Conservation (phyloP, 441 rosid genomes). For the Melianthus villosus region DNA sequence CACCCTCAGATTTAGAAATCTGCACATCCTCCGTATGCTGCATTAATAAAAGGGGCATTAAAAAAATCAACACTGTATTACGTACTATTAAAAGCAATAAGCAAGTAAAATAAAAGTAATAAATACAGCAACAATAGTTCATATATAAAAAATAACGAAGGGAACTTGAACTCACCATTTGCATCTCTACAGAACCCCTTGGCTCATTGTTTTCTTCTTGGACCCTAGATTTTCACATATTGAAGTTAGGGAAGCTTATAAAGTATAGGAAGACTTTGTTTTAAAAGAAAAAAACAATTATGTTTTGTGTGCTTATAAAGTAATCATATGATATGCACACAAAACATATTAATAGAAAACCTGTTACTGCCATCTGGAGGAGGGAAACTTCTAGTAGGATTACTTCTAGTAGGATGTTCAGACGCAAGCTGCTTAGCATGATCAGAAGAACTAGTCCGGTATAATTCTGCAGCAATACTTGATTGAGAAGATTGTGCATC, state of each 20-base stretch:
- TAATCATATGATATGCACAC: no score
- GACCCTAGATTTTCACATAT: slow-evolving; percentile 18
- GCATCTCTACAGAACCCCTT: slow-evolving; percentile 19
- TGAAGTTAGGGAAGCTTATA: neutral
- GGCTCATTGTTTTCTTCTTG: slow-evolving; percentile 18
- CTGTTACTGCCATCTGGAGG: slow-evolving; percentile 36
- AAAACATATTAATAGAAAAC: slow-evolving; percentile 13
- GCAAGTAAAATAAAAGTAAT: neutral
- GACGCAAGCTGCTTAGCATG: slow-evolving; percentile 23
- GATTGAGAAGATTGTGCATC: slow-evolving; percentile 28
- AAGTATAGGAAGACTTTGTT: neutral
- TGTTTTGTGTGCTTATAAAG: no score
- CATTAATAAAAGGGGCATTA: slow-evolving; percentile 9
- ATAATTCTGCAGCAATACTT: slow-evolving; percentile 20
- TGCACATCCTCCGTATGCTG: slow-evolving; percentile 23
- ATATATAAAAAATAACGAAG: no score
- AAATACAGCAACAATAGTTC: no score
- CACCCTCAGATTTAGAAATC: slow-evolving; percentile 21
- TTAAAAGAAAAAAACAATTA: neutral
- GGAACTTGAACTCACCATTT: slow-evolving; percentile 21
- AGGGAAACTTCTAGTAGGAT: slow-evolving; percentile 19
- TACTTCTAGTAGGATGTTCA: slow-evolving; percentile 24
- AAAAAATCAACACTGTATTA: slow-evolving; percentile 1
- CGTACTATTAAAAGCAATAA: slow-evolving; percentile 1
- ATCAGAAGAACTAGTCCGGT: slow-evolving; percentile 22